These are phyloP conservation scores for Barnettozyma vustinii DNA, from an alignment of 805 yeast genomes.

Conservation along the genomic window DNA sequence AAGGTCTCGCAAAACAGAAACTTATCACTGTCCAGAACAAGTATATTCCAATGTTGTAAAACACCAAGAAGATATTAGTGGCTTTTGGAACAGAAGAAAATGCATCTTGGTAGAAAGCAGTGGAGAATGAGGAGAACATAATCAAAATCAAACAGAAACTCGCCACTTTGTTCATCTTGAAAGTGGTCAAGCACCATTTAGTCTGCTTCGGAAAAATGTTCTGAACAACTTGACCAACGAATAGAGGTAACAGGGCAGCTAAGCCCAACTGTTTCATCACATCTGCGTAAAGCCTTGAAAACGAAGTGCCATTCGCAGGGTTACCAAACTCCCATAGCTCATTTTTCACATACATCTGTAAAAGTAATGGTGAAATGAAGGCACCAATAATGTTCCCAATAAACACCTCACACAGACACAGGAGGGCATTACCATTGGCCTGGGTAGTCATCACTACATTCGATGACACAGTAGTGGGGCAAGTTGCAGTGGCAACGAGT, in stretches of 20 bases:
- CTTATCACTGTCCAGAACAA: constrained; percentile 68
- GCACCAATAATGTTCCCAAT: constrained; percentile 84
- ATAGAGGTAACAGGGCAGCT: constrained; percentile 76
- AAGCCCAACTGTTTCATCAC: constrained; percentile 88
- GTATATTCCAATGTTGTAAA: constrained; percentile 78
- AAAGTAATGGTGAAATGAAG: constrained; percentile 78
- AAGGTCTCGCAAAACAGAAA: constrained; percentile 55
- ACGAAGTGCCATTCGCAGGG: constrained; percentile 56
- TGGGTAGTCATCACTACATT: constrained; percentile 88
- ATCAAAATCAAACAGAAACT: constrained; percentile 73
- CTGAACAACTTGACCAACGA: constrained; percentile 84
- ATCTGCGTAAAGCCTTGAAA: constrained; percentile 54
- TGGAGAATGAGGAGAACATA: constrained; percentile 76
- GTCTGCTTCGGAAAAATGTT: constrained; percentile 61
- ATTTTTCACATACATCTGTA: constrained; percentile 57
- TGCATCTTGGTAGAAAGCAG: constrained; percentile 81
- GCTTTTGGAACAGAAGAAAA: constrained; percentile 64
- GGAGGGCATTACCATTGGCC: constrained; percentile 77
- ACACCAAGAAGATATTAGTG: constrained; percentile 70
- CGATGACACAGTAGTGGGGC: constrained; percentile 90
- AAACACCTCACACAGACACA: constrained; percentile 80
- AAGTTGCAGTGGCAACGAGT: constrained; percentile 72
- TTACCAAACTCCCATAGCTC: constrained; percentile 72
- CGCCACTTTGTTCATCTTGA: constrained; percentile 66
- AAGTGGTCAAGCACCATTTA: constrained; percentile 52